Conservation (phyloP, 345 rosid genomes). For the Brassica napus region DNA sequence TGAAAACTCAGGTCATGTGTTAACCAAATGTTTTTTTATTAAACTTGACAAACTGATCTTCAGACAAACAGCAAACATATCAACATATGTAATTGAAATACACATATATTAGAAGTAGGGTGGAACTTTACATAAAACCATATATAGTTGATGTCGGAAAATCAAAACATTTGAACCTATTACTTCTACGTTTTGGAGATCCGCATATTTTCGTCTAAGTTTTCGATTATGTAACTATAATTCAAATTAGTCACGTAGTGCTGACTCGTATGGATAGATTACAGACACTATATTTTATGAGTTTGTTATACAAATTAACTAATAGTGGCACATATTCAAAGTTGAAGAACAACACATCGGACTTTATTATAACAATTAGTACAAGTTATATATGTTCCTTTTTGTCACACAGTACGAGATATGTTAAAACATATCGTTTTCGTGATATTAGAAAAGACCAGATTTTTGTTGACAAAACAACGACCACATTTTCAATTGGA, state of each 20-base stretch:
- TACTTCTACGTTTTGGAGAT: background rate
- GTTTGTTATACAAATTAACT: background rate
- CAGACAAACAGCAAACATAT: background rate
- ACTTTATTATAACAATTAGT: conserved; percentile 19
- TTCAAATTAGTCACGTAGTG: background rate
- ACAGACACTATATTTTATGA: background rate
- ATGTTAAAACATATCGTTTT: background rate
- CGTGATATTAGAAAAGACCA: background rate
- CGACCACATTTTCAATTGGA: background rate
- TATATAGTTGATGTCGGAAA: background rate
- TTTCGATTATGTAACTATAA: background rate
- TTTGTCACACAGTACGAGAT: conserved; percentile 14
- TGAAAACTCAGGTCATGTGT: background rate
- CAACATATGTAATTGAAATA: background rate
- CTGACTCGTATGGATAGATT: background rate
- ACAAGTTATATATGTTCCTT: conserved; percentile 22
- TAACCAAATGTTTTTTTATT: background rate
- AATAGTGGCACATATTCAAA: conserved; percentile 10
- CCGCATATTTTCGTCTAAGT: background rate
- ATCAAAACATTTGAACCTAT: background rate
- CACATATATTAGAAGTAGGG: background rate
- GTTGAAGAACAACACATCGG: conserved; percentile 6
- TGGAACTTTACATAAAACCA: background rate
- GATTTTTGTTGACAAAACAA: background rate
- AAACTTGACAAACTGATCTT: background rate